A percentile compares a stretch with the other conserved stretches of the same genome.
These are phyloP conservation scores for Sporothrix sp. DNA, from an alignment of 2,329 filamentous ascomycete genomes.

Conservation along the genomic window DNA sequence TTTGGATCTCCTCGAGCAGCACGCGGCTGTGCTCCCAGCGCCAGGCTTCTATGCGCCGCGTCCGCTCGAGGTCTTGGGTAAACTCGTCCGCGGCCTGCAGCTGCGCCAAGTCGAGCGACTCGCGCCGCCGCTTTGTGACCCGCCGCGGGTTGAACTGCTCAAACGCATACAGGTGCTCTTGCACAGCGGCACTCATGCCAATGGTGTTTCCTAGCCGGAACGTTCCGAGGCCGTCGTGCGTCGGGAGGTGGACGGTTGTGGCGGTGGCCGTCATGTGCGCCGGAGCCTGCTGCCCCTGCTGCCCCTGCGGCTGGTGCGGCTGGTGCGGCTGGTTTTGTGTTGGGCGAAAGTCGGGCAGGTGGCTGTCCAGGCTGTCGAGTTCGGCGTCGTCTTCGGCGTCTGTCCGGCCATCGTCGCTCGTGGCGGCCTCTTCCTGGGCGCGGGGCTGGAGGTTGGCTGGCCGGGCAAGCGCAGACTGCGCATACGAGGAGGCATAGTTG, in stretches of 20 bases:
- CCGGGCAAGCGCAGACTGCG: conserved; percentile 17
- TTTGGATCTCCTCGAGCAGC: conserved; percentile 79
- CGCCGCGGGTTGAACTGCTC: conserved; percentile 72
- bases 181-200: conserved; percentile 46
- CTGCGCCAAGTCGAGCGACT: conserved; percentile 43
- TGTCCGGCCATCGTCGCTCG: conserved; percentile 28
- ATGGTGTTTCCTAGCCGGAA: conserved; percentile 56
- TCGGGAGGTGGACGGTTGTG: conserved; percentile 48
- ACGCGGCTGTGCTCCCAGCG: conserved; percentile 80
- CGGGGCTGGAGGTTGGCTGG: conserved; percentile 17
- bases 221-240: conserved; percentile 83
- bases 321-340: conserved; percentile 18
- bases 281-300: conserved; percentile 3
- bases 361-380: conserved; percentile 86
- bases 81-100: conserved; percentile 44
- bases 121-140: conserved; percentile 39
- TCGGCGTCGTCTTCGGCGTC: conserved; percentile 60
- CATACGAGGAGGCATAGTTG: conserved; percentile 22
- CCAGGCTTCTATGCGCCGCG: conserved; percentile 83
- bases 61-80: conserved; percentile 60
- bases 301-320: too few relatives aligned
- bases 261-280: conserved; percentile 16
- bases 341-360: conserved; percentile 73
- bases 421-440: conserved; percentile 5
- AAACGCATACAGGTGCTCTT: conserved; percentile 83